Evolutionary conservation across 805 yeast species (phyloP), one percentile per base, ranked within the genome.

Genomic region (Limtongozyma cylindracea): DNA sequence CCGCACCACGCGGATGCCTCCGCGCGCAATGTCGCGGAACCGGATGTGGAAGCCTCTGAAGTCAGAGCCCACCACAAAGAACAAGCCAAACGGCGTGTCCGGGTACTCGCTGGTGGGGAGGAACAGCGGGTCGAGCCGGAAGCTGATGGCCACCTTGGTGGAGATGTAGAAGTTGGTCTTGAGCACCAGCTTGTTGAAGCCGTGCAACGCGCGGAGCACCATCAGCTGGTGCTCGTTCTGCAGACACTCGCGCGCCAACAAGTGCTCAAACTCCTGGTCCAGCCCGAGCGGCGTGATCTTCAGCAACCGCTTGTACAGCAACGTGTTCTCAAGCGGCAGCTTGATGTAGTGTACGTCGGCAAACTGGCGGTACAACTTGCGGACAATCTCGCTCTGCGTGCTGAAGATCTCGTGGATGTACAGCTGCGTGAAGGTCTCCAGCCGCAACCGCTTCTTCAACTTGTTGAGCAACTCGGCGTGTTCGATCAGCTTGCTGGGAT

Each of bases 31-130:
- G 46, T 84, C 96, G 44, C 94, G 67, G 53, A 84, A 84, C 46
- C 98, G 63, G 29, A 88, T 71, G 43, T 84, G 98, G 72, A 84
- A 88, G 13, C 95, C 98, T 45, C 94, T 64, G 50, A 84, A 84
- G 40, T 88, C 94, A 30, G 80, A 74, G 29, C 98, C 98, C 30
- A 88, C 93, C 27, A 82, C 73, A 33, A 84, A 68, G 51, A 84
- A 84, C 71, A 84, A 74, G 31, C 96, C 98, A 39, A 54, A 88
- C 24, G 94, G 91, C 20, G 71, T 72, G 32, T 77, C 84, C 18
- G 95, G 92, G 44, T 82, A 84, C 51, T 84, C 98, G 15, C 65
- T 47, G 25, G 44, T 43, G 20, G 96, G 94, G 45, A 84, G 59
- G 50, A 82, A 73, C 10, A 66, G 49, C 17, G 98, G 92, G 38